Conservation (phyloP, 2,329 filamentous ascomycete genomes). For the Tolypocladium endophyticum region DNA sequence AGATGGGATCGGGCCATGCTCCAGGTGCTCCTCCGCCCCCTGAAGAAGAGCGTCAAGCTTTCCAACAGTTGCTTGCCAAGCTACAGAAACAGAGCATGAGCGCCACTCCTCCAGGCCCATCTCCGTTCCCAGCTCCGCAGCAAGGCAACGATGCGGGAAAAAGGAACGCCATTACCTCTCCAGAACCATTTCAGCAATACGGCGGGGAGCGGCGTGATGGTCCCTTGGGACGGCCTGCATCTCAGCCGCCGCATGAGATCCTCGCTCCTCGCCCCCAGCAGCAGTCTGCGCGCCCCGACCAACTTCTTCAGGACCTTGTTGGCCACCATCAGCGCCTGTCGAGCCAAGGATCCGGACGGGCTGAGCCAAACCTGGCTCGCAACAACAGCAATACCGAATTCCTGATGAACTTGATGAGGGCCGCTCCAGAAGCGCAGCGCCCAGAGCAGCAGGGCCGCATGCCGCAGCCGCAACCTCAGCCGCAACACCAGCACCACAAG, state of each 20-base stretch:
- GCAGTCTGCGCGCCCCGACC: constrained; percentile 44
- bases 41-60: constrained; percentile 73
- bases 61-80: constrained; percentile 73
- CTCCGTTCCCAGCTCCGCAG: constrained; percentile 31
- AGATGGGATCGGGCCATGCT: background rate
- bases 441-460: constrained; percentile 32
- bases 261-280: constrained; percentile 38
- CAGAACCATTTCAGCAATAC: constrained; percentile 37
- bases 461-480: constrained; percentile 9
- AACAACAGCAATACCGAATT: constrained; percentile 68
- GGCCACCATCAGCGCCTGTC: constrained; percentile 46
- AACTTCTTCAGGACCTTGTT: constrained; percentile 51
- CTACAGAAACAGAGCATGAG: constrained; percentile 50
- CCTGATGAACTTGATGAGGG: constrained; percentile 70
- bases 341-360: constrained; percentile 36
- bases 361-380: constrained; percentile 30
- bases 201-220: constrained; percentile 34
- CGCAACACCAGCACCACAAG: constrained; percentile 9
- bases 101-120: constrained; percentile 33
- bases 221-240: constrained; percentile 27
- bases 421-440: constrained; percentile 35
- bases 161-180: constrained; percentile 32
- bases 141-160: constrained; percentile 17
- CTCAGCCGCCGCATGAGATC: constrained; percentile 39
- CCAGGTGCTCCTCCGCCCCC: constrained; percentile 15